These are phyloP conservation scores for Solanum ossicruentum DNA, from an alignment of 257 asterid genomes.

Conservation along the genomic window DNA sequence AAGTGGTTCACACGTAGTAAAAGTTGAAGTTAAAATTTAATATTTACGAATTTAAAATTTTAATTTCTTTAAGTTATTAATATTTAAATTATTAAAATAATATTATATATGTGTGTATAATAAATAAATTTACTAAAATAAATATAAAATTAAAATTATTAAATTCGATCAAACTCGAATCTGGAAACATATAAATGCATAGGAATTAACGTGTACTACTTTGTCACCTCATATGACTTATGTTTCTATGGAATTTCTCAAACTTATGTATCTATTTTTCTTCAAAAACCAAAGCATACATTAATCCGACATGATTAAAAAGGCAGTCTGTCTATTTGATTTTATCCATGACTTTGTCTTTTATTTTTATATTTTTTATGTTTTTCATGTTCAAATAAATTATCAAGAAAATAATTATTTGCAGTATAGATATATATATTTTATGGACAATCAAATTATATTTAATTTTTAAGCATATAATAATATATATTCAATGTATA, in stretches of 20 bases:
- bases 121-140: rapidly evolving
- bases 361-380: neutral
- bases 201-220: constrained; percentile 5
- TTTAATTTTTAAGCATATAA: too few species aligned
- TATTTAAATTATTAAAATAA: neutral
- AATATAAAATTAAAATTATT: neutral
- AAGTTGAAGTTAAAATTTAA: neutral
- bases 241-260: neutral
- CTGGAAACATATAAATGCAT: neutral
- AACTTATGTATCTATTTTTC: neutral
- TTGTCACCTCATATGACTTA: constrained; percentile 2
- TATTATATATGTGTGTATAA: neutral
- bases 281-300: neutral
- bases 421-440: too few species aligned
- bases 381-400: neutral
- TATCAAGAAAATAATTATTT: too few species aligned
- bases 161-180: neutral
- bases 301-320: neutral
- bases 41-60: neutral
- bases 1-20: too few species aligned
- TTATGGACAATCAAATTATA: too few species aligned
- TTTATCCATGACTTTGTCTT: constrained; percentile 20
- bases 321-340: constrained; percentile 6
- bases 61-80: neutral
- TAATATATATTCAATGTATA: too few species aligned